A percentile compares a stretch with the other conserved stretches of the same genome.
Evolutionary conservation across 495 filamentous ascomycete species (phyloP).

Genomic region (Aspergillus wentii): DNA sequence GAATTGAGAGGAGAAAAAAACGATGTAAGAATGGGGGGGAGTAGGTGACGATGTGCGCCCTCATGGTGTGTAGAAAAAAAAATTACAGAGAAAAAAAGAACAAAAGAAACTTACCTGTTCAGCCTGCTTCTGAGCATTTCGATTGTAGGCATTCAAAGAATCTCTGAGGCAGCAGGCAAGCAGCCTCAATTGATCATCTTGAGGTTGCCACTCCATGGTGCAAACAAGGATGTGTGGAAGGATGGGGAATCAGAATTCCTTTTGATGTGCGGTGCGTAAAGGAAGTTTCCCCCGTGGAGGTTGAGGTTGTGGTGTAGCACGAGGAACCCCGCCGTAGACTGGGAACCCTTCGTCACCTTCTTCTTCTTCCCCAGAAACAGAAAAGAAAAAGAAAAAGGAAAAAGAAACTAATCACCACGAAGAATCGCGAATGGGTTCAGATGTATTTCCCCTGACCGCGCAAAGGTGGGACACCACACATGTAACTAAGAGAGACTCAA

Average conservation of each 20-base stretch:
- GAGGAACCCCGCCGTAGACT: background rate
- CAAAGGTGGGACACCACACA: no score
- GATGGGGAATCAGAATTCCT: no score
- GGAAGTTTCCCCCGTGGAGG: background rate
- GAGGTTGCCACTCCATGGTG: constrained; percentile 89
- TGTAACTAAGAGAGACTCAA: no score
- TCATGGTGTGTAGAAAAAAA: constrained; percentile 1
- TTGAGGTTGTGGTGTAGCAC: background rate
- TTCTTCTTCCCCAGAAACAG: no score
- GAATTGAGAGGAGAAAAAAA: no score
- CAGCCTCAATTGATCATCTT: constrained; percentile 79
- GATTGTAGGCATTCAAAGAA: constrained; percentile 80
- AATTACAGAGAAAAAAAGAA: constrained; percentile 12
- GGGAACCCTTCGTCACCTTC: no score
- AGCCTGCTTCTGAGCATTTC: constrained; percentile 76
- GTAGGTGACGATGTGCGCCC: no score
- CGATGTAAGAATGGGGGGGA: background rate
- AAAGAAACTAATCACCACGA: no score
- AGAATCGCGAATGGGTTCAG: no score
- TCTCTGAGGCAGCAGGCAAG: constrained; percentile 85
- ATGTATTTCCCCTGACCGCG: no score
- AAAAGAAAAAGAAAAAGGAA: no score
- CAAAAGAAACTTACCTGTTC: constrained; percentile 32
- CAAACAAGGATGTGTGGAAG: constrained; percentile 3
- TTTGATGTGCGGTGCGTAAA: no score